These are phyloP conservation scores for Gentiana macrophylla DNA, from an alignment of 257 asterid species.

Conservation along the genomic window DNA sequence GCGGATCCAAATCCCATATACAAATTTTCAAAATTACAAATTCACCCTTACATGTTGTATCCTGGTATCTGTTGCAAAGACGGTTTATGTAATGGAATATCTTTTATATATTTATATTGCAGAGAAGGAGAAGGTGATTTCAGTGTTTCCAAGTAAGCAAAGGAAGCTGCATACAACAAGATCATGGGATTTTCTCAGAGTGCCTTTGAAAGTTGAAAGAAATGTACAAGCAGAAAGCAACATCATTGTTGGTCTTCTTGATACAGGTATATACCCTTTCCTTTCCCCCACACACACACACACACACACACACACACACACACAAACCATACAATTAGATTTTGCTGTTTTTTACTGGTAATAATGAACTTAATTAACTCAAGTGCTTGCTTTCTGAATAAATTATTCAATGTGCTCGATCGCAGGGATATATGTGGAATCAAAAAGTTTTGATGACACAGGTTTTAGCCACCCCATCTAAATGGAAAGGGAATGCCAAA, in stretches of 20 bases:
- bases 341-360: too few species aligned
- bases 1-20: too few species aligned
- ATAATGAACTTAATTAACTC: not conserved
- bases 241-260: conserved; percentile 42
- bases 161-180: conserved; percentile 45
- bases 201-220: conserved; percentile 26
- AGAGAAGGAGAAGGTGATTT: conserved; percentile 41
- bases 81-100: not conserved
- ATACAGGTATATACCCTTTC: conserved; percentile 40
- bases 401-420: not conserved
- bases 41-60: too few species aligned
- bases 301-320: too few species aligned
- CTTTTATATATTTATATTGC: not conserved
- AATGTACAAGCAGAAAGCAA: conserved; percentile 29
- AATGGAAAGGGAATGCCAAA: conserved; percentile 66
- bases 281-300: too few species aligned
- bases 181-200: conserved; percentile 65
- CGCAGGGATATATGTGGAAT: conserved; percentile 38
- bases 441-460: conserved; percentile 51
- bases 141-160: conserved; percentile 42
- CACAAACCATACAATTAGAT: too few species aligned
- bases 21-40: too few species aligned
- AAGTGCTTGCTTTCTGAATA: too few species aligned
- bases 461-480: conserved; percentile 64
- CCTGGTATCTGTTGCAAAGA: not conserved